These are phyloP conservation scores for Candida manassasensis DNA, from an alignment of 805 yeast species.

Conservation along the genomic window DNA sequence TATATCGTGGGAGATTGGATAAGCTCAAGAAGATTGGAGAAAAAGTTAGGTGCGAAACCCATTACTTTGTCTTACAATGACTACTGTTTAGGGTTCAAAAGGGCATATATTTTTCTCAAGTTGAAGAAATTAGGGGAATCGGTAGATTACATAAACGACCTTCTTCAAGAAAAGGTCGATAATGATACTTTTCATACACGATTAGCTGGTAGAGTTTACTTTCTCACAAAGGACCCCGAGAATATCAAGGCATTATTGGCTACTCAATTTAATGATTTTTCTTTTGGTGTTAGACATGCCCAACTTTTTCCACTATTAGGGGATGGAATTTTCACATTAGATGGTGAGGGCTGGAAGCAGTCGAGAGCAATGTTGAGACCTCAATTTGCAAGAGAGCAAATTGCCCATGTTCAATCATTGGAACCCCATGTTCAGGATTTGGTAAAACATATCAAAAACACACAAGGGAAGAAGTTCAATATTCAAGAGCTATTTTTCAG, in stretches of 20 bases:
- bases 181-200: conserved; percentile 16
- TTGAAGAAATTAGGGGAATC: conserved; percentile 15
- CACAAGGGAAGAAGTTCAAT: conserved; percentile 22
- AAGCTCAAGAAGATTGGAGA: background rate
- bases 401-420: conserved; percentile 26
- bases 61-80: conserved; percentile 8
- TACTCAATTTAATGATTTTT: conserved; percentile 33
- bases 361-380: conserved; percentile 35
- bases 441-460: conserved; percentile 16
- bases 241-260: conserved; percentile 33
- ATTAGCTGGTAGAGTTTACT: conserved; percentile 15
- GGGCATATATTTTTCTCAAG: background rate
- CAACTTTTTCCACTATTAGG: conserved; percentile 32
- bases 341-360: conserved; percentile 36
- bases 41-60: conserved; percentile 13
- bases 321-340: conserved; percentile 36
- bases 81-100: conserved; percentile 17
- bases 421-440: conserved; percentile 28
- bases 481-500: conserved; percentile 30
- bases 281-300: conserved; percentile 26
- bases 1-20: background rate
- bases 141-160: conserved; percentile 12
- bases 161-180: conserved; percentile 9
- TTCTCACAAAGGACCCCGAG: conserved; percentile 31
- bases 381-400: conserved; percentile 35